phyloP scores from a whole-genome alignment of 2,329 filamentous ascomycete genomes.

The Penicillium sp. region DNA sequence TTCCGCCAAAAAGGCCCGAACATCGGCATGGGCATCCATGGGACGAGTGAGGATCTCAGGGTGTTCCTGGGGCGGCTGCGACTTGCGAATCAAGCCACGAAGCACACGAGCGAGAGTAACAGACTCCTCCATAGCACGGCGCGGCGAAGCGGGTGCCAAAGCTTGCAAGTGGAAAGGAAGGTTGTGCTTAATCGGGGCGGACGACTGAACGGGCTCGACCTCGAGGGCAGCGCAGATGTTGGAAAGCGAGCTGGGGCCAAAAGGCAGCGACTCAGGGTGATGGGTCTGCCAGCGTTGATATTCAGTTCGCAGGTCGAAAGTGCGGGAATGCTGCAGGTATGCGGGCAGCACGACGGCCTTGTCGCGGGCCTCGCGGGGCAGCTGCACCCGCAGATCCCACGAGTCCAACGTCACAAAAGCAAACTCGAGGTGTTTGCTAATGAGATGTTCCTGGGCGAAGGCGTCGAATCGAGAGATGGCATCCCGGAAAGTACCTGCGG shows the following conservation, averaged over 20 bases:
- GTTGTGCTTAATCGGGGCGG: slow-evolving; percentile 97
- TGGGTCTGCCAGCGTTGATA: slow-evolving; percentile 99
- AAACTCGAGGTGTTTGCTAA: slow-evolving; percentile 89
- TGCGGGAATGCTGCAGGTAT: slow-evolving; percentile 95
- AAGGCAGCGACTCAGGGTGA: slow-evolving; percentile 94
- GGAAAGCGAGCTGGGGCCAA: slow-evolving; percentile 89
- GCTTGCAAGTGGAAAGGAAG: slow-evolving; percentile 97
- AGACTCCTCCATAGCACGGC: slow-evolving; percentile 95
- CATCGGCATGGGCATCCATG: slow-evolving; percentile 95
- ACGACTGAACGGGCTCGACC: slow-evolving; percentile 95
- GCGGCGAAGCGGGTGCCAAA: slow-evolving; percentile 88
- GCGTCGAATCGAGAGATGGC: slow-evolving; percentile 92
- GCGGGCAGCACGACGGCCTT: slow-evolving; percentile 95
- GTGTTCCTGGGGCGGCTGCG: slow-evolving; percentile 87
- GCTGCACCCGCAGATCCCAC: slow-evolving; percentile 96
- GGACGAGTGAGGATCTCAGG: slow-evolving; percentile 91
- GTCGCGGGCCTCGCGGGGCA: slow-evolving; percentile 94
- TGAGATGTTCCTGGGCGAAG: slow-evolving; percentile 88
- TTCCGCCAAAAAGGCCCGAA: slow-evolving; percentile 91
- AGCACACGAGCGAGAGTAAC: slow-evolving; percentile 91
- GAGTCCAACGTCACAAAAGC: slow-evolving; percentile 98
- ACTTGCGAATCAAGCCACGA: slow-evolving; percentile 90
- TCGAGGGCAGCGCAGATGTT: slow-evolving; percentile 98
- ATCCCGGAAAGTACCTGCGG: slow-evolving; percentile 94
- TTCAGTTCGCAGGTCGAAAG: slow-evolving; percentile 94